phyloP scores from a whole-genome alignment of 116 monocot species.

The Dioscorea cayenensis region DNA sequence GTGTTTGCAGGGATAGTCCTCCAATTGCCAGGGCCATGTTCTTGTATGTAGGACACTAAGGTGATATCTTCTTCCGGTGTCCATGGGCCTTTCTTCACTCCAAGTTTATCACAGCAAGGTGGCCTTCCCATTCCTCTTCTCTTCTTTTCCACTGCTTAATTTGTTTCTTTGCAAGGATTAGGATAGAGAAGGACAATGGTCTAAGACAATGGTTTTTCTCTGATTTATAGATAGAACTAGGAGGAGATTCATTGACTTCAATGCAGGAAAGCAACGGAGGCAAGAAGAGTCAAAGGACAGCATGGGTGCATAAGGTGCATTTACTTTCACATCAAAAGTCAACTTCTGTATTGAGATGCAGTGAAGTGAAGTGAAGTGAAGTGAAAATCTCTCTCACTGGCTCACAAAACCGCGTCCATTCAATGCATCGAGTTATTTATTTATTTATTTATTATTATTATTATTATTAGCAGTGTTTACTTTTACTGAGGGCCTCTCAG shows the following conservation, averaged over 20 bases:
- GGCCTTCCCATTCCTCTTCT: conserved; percentile 44
- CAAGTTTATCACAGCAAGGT: conserved; percentile 58
- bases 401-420: conserved; percentile 12
- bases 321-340: not conserved
- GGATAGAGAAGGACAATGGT: not conserved
- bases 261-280: not conserved
- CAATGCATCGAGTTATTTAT: conserved; percentile 4
- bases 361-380: not conserved
- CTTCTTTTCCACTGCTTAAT: not conserved
- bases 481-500: not conserved
- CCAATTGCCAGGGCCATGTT: conserved; percentile 80
- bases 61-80: conserved; percentile 85
- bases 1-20: conserved; percentile 62
- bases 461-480: no score
- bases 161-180: not conserved
- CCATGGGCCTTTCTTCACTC: conserved; percentile 74
- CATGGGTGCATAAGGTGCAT: not conserved
- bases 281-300: not conserved
- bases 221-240: not conserved
- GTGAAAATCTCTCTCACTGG: not conserved
- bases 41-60: conserved; percentile 66
- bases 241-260: not conserved
- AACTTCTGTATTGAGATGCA: not conserved
- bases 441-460: no score
- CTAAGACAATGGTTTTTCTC: not conserved